Evolutionary conservation across 371 early-diverging fungal genomes (phyloP).

Genomic region (Basidiobolus meristosporus): DNA sequence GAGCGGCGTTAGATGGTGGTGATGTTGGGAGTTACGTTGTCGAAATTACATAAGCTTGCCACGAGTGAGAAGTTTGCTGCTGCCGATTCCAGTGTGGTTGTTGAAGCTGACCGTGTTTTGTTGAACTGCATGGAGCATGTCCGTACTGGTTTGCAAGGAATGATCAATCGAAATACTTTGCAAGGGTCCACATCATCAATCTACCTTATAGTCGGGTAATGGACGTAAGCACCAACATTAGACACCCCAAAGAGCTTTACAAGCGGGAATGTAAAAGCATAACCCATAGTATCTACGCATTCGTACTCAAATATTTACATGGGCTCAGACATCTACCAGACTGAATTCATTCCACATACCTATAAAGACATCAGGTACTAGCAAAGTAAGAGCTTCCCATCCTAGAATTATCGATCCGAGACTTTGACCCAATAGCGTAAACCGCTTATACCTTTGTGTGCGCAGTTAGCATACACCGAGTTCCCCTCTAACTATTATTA

Average conservation of each 20-base stretch:
- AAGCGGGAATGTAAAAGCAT: constrained; percentile 81
- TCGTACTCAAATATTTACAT: background rate
- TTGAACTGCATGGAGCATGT: constrained; percentile 73
- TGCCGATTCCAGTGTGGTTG: constrained; percentile 30
- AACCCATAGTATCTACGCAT: constrained; percentile 75
- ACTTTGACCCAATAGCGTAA: constrained; percentile 77
- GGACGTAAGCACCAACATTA: constrained; percentile 72
- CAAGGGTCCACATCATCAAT: background rate
- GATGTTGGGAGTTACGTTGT: background rate
- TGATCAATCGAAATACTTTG: background rate
- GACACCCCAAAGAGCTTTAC: constrained; percentile 33
- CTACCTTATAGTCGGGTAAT: constrained; percentile 89
- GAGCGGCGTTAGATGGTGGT: background rate
- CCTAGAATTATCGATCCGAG: constrained; percentile 59
- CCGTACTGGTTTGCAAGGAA: too few relatives aligned
- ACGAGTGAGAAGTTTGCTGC: constrained; percentile 26
- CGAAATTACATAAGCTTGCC: constrained; percentile 37
- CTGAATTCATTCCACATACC: constrained; percentile 13
- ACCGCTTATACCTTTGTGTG: constrained; percentile 36
- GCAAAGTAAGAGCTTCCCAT: constrained; percentile 44
- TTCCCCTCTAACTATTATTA: background rate
- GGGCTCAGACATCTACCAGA: background rate
- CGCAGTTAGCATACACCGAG: background rate
- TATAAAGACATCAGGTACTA: constrained; percentile 69
- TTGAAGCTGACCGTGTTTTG: constrained; percentile 42